Conservation (phyloP, 306 rosid species). For the Erythrophleum fordii region DNA sequence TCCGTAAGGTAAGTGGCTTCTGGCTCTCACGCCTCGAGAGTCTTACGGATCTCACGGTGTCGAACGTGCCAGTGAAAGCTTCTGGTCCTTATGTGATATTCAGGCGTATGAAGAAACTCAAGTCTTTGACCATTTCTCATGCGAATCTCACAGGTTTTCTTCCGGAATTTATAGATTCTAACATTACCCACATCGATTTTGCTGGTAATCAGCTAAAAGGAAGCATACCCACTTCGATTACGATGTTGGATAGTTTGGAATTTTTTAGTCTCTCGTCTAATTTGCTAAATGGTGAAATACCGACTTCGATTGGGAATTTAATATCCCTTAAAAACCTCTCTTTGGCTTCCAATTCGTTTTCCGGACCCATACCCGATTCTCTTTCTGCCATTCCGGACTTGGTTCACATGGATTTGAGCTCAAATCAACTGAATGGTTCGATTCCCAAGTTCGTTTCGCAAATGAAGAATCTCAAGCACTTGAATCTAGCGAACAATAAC, state of each 20-base stretch:
- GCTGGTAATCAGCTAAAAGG: slow-evolving; percentile 71
- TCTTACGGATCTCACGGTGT: slow-evolving; percentile 73
- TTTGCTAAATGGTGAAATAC: slow-evolving; percentile 61
- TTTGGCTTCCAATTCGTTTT: slow-evolving; percentile 66
- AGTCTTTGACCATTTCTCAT: slow-evolving; percentile 65
- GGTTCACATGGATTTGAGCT: slow-evolving; percentile 84
- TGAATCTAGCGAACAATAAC: slow-evolving; percentile 74
- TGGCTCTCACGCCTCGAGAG: slow-evolving; percentile 68
- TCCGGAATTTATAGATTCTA: slow-evolving; percentile 59
- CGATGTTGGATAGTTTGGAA: slow-evolving; percentile 64
- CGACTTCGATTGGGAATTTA: slow-evolving; percentile 70
- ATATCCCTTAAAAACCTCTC: slow-evolving; percentile 66
- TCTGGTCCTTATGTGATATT: slow-evolving; percentile 68
- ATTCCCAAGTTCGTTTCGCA: slow-evolving; percentile 70
- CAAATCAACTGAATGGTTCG: slow-evolving; percentile 77
- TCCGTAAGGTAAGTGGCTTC: slow-evolving; percentile 59
- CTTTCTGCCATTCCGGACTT: slow-evolving; percentile 71
- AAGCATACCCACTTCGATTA: slow-evolving; percentile 63
- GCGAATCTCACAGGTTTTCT: slow-evolving; percentile 70
- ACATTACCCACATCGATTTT: slow-evolving; percentile 73
- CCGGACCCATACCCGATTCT: slow-evolving; percentile 70
- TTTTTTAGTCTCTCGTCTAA: slow-evolving; percentile 67
- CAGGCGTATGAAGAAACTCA: slow-evolving; percentile 65
- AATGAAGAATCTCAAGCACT: slow-evolving; percentile 63
- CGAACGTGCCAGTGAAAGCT: slow-evolving; percentile 56